Conservation (phyloP, 1,284 basidiomycete species). For the Takashimella tepidaria region DNA sequence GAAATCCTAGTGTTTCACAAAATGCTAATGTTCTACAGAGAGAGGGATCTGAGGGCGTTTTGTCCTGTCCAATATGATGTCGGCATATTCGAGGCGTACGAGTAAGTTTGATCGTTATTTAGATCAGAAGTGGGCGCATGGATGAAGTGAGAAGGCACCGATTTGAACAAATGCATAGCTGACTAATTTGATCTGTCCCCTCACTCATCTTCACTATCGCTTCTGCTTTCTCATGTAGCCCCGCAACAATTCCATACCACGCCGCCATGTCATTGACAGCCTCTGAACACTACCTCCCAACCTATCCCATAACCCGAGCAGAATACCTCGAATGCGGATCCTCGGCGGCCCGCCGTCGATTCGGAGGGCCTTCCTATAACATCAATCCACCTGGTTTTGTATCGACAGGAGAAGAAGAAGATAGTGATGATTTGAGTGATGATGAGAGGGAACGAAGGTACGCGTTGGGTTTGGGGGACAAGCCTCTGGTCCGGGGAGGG, state of each 20-base stretch:
- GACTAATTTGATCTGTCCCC: no score
- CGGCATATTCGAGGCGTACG: conserved; percentile 61
- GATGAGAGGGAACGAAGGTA: conserved; percentile 41
- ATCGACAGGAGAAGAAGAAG: conserved; percentile 15
- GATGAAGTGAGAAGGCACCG: conserved; percentile 1
- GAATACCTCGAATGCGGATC: conserved; percentile 79
- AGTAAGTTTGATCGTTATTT: conserved; percentile 56
- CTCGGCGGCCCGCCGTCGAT: conserved; percentile 56
- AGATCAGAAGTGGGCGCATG: not conserved
- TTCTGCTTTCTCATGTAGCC: conserved; percentile 49
- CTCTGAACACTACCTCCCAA: conserved; percentile 53
- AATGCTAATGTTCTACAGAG: conserved; percentile 30
- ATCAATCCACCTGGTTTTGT: conserved; percentile 36
- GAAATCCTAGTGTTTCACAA: no score
- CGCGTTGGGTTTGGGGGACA: conserved; percentile 34
- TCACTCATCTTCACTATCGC: conserved; percentile 1
- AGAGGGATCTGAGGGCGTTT: conserved; percentile 64
- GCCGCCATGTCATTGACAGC: conserved; percentile 61
- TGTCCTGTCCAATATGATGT: conserved; percentile 73
- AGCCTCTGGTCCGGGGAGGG: conserved; percentile 10
- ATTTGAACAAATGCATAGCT: no score
- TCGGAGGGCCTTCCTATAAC: conserved; percentile 39
- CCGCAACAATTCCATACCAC: conserved; percentile 66
- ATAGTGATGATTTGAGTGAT: conserved; percentile 26
- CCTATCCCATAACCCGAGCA: conserved; percentile 61